These are phyloP conservation scores for Pyracantha coccinea DNA, from an alignment of 331 rosid species.

Conservation along the genomic window DNA sequence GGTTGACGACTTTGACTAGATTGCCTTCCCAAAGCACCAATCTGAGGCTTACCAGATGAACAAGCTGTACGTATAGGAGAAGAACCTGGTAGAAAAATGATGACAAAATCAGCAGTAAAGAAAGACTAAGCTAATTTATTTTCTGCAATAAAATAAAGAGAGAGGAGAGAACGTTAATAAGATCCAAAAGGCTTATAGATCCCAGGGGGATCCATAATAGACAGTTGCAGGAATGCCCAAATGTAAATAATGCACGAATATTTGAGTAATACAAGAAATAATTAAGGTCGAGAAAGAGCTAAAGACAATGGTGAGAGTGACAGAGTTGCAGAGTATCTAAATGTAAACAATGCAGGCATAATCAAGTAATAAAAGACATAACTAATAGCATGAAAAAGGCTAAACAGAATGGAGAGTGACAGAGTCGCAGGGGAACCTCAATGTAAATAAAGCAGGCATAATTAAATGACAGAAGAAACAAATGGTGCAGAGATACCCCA, in stretches of 20 bases:
- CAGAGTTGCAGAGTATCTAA: background rate
- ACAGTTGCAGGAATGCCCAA: background rate
- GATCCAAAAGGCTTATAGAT: background rate
- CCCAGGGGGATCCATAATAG: background rate
- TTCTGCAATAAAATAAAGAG: background rate
- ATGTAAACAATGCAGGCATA: background rate
- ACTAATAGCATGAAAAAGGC: background rate
- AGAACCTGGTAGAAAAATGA: conserved; percentile 38
- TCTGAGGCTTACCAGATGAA: conserved; percentile 43
- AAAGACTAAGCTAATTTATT: conserved; percentile 11
- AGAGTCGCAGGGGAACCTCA: background rate
- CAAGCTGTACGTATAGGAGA: conserved; percentile 32
- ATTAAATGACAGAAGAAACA: background rate
- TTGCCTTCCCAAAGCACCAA: conserved; percentile 34
- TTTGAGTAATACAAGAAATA: background rate
- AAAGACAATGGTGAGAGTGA: background rate
- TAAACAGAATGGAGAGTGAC: background rate
- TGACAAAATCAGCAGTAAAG: conserved; percentile 10
- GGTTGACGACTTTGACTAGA: conserved; percentile 40
- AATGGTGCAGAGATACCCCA: background rate
- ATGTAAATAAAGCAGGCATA: conserved; percentile 5
- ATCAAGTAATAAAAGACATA: background rate
- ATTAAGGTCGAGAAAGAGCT: background rate
- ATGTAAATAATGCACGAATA: background rate
- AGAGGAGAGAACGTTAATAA: background rate